phyloP scores from a whole-genome alignment of 1,139 yeast species.

The Zygosaccharomyces pseudobailii region DNA sequence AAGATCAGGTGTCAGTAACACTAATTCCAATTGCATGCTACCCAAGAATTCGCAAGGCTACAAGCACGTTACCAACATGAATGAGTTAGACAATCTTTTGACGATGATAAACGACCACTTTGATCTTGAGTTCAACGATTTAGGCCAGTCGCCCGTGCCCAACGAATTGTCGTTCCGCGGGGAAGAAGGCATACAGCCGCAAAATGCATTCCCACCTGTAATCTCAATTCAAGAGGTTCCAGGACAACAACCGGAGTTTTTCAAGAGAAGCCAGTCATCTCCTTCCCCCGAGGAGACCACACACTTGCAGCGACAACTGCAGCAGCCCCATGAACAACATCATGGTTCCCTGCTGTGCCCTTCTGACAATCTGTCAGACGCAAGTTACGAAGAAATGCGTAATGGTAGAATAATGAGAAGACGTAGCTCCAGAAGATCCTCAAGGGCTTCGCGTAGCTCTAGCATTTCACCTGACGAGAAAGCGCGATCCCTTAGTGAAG shows the following conservation, averaged over 20 bases:
- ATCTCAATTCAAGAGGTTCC: conserved; percentile 26
- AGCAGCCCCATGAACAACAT: not conserved
- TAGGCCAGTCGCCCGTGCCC: conserved; percentile 7
- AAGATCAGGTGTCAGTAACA: conserved; percentile 19
- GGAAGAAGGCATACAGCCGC: conserved; percentile 1
- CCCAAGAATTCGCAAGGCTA: conserved; percentile 25
- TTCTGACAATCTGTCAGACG: conserved; percentile 7
- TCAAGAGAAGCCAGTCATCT: not conserved
- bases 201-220: conserved; percentile 18
- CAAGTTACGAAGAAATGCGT: conserved; percentile 25
- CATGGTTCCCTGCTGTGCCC: conserved; percentile 7
- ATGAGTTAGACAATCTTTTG: conserved; percentile 20
- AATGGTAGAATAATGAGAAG: conserved; percentile 27
- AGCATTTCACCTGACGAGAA: conserved; percentile 31
- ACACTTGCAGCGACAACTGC: not conserved
- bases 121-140: conserved; percentile 6
- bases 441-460: conserved; percentile 16
- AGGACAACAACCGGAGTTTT: conserved; percentile 11
- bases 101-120: conserved; percentile 8
- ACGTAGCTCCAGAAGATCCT: conserved; percentile 21
- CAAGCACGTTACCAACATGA: conserved; percentile 20
- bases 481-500: conserved; percentile 35
- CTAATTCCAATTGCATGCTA: conserved; percentile 17
- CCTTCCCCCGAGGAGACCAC: not conserved
- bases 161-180: conserved; percentile 2